phyloP scores from a whole-genome alignment of 1,284 basidiomycete species.

The Ustilago trichophora region DNA sequence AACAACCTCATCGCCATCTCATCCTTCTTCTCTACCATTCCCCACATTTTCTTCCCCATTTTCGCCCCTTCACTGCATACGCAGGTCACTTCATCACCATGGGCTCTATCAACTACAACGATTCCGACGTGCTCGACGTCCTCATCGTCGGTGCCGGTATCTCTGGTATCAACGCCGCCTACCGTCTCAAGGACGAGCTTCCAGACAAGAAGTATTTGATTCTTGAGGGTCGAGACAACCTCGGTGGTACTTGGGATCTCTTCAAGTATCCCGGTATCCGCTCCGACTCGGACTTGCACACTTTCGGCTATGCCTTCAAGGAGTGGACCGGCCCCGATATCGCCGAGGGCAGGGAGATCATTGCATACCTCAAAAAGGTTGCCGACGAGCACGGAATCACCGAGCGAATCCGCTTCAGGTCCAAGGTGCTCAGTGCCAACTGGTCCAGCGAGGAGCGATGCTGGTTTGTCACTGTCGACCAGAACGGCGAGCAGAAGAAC shows the following conservation, averaged over 20 bases:
- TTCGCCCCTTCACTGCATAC: no score
- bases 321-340: constrained; percentile 57
- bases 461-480: constrained; percentile 50
- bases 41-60: no score
- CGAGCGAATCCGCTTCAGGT: constrained; percentile 50
- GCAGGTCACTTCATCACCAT: no score
- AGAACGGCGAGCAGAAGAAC: constrained; percentile 30
- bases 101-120: constrained; percentile 39
- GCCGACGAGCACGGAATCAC: constrained; percentile 56
- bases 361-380: constrained; percentile 57
- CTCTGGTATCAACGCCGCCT: constrained; percentile 64
- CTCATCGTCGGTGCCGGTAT: constrained; percentile 63
- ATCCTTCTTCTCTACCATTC: no score
- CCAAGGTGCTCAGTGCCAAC: constrained; percentile 39
- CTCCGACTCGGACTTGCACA: constrained; percentile 47
- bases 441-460: constrained; percentile 49
- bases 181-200: constrained; percentile 53
- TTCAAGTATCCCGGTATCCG: constrained; percentile 57
- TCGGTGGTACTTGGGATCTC: constrained; percentile 62
- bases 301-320: constrained; percentile 51
- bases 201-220: constrained; percentile 54
- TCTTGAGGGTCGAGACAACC: constrained; percentile 41
- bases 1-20: no score
- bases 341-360: constrained; percentile 57
- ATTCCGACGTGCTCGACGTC: constrained; percentile 48